Evolutionary conservation across 2,329 filamentous ascomycete species (phyloP), one percentile per base, ranked within the genome.

Genomic region (Rhynchosporium graminicola): DNA sequence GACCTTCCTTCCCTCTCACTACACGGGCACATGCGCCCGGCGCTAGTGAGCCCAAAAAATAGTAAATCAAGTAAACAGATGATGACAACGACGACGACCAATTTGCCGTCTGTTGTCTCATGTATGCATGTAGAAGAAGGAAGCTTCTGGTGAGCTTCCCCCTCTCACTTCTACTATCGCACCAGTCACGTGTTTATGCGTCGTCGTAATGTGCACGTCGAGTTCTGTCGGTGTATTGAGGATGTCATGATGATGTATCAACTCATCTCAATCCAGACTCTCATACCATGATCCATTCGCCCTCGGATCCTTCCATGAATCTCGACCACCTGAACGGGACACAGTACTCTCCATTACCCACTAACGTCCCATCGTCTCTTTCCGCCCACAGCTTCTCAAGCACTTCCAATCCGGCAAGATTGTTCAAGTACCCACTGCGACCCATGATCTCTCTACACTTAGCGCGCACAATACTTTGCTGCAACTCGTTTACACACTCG

Each of bases 361-460:
- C 65, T 15, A 50, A 60, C 10, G 51, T 60, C 2, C 33, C 47
- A 13, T 67, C 68, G 20, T 69, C 68, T 26, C 63, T 68, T 62
- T 74, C 73, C 2, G 59, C 80, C 93, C 94, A 97, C 15, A 96
- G 83, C 70, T 87, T 87, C 79, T 97, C 93, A 47, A 97, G 77
- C 3, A 97, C 86, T 71, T 95, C 90, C 31, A 97, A 81, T 7
- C 90, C 92, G 6, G 90, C 89, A 46, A 96, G 82, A 74, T 97
- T 97, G 77, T 97, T 97, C 81, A 92, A 91, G 77, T 97, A 97
- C 0, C 93, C 93, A 59, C 90, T 94, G 68, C 94, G 89, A 36
- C 87, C 85, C 81, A 94, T 92, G 68, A 97, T 94, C 72, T 94
- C 92, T 50, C 87, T 82, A 77, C 92, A 96, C 69, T 92, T 88